Conservation (phyloP, 2,329 filamentous ascomycete genomes). For the Trichoderma pleuroti region DNA sequence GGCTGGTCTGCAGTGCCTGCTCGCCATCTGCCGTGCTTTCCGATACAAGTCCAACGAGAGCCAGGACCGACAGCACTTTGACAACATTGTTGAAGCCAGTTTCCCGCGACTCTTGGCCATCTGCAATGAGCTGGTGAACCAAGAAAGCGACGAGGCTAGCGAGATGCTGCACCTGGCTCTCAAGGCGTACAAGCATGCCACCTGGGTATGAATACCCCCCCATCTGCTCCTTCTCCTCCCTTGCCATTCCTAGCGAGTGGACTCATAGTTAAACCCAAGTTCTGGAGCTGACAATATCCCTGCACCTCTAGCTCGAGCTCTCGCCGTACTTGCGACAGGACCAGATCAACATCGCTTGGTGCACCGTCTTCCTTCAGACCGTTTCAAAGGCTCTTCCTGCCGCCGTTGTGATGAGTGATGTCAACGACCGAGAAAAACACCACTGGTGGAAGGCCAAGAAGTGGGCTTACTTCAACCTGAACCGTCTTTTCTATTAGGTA, state of each 20-base stretch:
- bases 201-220: constrained; percentile 61
- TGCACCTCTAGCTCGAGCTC: constrained; percentile 70
- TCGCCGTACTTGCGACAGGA: constrained; percentile 73
- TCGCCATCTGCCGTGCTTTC: constrained; percentile 94
- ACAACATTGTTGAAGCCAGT: constrained; percentile 86
- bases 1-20: constrained; percentile 86
- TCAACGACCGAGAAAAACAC: constrained; percentile 83
- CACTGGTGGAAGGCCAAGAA: constrained; percentile 99
- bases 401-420: constrained; percentile 75
- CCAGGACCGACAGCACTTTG: constrained; percentile 76
- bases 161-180: constrained; percentile 95
- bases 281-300: constrained; percentile 22
- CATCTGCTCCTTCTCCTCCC: too few species aligned
- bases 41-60: constrained; percentile 83
- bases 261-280: background rate
- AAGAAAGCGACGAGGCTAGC: constrained; percentile 88
- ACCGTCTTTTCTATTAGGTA: constrained; percentile 90
- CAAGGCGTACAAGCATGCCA: constrained; percentile 97
- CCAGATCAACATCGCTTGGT: constrained; percentile 88
- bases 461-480: constrained; percentile 97
- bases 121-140: constrained; percentile 82
- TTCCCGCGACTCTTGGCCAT: constrained; percentile 86
- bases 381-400: constrained; percentile 81
- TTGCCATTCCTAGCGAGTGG: background rate
- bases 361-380: constrained; percentile 86